Conservation (phyloP, 148 eudicot genomes). For the Limonium bicolor region DNA sequence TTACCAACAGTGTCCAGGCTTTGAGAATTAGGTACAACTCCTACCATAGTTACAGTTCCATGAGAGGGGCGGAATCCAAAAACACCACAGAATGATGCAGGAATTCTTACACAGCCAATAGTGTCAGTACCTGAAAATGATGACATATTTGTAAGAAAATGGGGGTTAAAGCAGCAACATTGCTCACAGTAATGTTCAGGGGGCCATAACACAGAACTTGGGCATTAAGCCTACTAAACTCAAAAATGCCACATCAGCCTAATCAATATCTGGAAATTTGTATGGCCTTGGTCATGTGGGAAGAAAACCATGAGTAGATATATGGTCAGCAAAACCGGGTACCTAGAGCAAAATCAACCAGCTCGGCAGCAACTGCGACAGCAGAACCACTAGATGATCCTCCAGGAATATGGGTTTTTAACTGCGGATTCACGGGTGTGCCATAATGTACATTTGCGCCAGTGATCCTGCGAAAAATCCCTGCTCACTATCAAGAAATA, state of each 20-base stretch:
- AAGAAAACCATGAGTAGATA: not conserved
- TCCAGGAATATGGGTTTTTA: conserved; percentile 65
- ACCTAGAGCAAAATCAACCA: conserved; percentile 87
- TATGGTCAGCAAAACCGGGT: conserved; percentile 3
- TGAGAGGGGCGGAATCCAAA: conserved; percentile 85
- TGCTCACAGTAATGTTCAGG: not conserved
- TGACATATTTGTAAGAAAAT: not conserved
- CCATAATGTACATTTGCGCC: conserved; percentile 72
- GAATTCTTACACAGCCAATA: conserved; percentile 61
- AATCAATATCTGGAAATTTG: too few species aligned
- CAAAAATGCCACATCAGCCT: too few species aligned
- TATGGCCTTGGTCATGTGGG: not conserved
- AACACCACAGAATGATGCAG: conserved; percentile 80
- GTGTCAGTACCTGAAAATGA: conserved; percentile 64
- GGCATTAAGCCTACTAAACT: too few species aligned
- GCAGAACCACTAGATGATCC: conserved; percentile 96
- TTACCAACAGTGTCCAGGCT: conserved; percentile 77
- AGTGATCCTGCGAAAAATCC: conserved; percentile 48
- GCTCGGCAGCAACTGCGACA: conserved; percentile 70
- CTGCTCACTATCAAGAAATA: conserved; percentile 13
- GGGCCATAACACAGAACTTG: not conserved
- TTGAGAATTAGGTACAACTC: conserved; percentile 68
- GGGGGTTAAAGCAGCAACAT: not conserved
- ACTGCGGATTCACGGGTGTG: conserved; percentile 60
- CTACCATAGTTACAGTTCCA: conserved; percentile 54